phyloP scores from a whole-genome alignment of 2,329 filamentous ascomycete genomes.

The Onygenales sp. region DNA sequence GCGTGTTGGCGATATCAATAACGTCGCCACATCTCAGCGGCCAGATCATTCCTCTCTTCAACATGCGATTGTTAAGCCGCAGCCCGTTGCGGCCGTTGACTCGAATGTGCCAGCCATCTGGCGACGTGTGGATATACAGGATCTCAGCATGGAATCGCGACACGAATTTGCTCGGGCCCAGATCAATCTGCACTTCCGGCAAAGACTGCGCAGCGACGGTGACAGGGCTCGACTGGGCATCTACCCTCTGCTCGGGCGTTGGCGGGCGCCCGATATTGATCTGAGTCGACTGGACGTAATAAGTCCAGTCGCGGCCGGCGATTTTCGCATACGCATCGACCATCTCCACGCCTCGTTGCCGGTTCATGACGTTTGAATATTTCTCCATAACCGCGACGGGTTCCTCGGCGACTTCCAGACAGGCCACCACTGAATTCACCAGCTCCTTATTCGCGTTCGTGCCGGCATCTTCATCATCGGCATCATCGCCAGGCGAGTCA shows the following conservation, averaged over 20 bases:
- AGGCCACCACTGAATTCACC: conserved; percentile 39
- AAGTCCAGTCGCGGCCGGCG: conserved; percentile 42
- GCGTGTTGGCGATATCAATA: conserved; percentile 80
- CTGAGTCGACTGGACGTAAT: conserved; percentile 40
- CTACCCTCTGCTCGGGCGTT: conserved; percentile 33
- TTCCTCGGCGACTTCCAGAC: conserved; percentile 34
- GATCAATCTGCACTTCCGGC: conserved; percentile 67
- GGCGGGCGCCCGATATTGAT: conserved; percentile 42
- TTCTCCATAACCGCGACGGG: conserved; percentile 35
- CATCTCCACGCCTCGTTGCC: conserved; percentile 33
- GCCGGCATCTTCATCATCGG: conserved; percentile 30
- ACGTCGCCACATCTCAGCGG: conserved; percentile 77
- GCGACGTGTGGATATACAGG: conserved; percentile 55
- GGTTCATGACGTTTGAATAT: conserved; percentile 35
- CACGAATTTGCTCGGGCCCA: conserved; percentile 74
- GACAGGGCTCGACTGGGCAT: conserved; percentile 38
- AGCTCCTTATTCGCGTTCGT: conserved; percentile 33
- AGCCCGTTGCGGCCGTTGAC: conserved; percentile 90
- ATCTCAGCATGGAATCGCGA: conserved; percentile 70
- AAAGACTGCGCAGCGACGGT: conserved; percentile 34
- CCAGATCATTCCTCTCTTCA: conserved; percentile 58
- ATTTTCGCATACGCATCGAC: conserved; percentile 43
- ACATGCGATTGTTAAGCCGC: conserved; percentile 63
- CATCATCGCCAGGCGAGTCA: conserved; percentile 29
- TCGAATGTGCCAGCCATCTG: conserved; percentile 65